Conservation (phyloP, 169 alveolate species). For the Cryptosporidium sp. region DNA sequence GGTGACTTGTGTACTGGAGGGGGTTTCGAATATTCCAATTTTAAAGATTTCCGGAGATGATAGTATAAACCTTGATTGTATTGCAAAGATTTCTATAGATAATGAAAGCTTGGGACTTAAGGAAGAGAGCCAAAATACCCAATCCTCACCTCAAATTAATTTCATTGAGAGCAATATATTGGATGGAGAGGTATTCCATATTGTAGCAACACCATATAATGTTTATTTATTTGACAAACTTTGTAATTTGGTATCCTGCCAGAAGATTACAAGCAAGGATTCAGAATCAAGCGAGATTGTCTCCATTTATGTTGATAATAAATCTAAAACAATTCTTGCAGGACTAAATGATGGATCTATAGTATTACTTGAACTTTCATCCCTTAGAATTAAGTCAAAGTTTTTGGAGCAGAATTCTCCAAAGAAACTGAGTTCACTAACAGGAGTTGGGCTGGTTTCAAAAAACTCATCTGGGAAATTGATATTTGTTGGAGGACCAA, state of each 20-base stretch:
- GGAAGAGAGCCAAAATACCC: constrained; percentile 2
- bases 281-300: constrained; percentile 30
- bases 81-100: neutral
- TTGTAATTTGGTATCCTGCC: constrained; percentile 14
- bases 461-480: constrained; percentile 45
- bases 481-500: constrained; percentile 38
- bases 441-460: constrained; percentile 47
- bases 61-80: constrained; percentile 18
- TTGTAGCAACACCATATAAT: constrained; percentile 54
- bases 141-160: neutral
- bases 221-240: constrained; percentile 26
- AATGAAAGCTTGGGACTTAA: neutral
- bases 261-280: neutral
- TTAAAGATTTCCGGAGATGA: constrained; percentile 6
- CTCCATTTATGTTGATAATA: constrained; percentile 26
- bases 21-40: constrained; percentile 39
- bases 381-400: constrained; percentile 15
- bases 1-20: constrained; percentile 56
- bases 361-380: neutral
- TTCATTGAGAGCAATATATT: constrained; percentile 19
- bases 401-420: neutral
- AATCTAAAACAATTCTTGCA: constrained; percentile 3
- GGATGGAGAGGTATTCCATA: neutral
- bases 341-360: constrained; percentile 61
- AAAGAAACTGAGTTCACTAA: neutral